Evolutionary conservation across 2,329 filamentous ascomycete genomes (phyloP).

Genomic region (Beauveria sp.): DNA sequence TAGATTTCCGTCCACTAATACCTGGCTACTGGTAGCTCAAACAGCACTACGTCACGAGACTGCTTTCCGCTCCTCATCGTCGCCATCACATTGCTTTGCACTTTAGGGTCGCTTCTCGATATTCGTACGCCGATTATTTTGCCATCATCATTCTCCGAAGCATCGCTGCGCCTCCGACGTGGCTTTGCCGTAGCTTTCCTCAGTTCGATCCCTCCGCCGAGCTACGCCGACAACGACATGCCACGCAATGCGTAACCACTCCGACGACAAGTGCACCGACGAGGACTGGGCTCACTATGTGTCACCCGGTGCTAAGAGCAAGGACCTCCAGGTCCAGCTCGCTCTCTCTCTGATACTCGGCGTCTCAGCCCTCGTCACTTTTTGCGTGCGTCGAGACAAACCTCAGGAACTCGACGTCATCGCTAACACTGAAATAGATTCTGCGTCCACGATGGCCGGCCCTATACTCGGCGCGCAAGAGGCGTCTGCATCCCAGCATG

Average conservation of each 20-base stretch:
- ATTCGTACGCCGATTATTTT: not conserved
- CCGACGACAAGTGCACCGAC: slow-evolving; percentile 18
- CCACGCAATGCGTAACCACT: slow-evolving; percentile 13
- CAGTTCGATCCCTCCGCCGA: not conserved
- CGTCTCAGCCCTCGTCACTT: slow-evolving; percentile 61
- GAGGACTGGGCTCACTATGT: slow-evolving; percentile 12
- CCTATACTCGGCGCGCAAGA: slow-evolving; percentile 83
- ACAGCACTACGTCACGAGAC: slow-evolving; percentile 4
- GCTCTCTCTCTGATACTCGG: slow-evolving; percentile 65
- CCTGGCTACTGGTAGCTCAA: too few species aligned
- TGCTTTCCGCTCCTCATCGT: not conserved
- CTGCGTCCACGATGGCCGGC: slow-evolving; percentile 86
- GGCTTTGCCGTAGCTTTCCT: not conserved
- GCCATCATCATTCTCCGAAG: not conserved
- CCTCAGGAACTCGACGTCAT: not conserved
- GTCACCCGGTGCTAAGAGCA: slow-evolving; percentile 18
- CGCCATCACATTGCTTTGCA: not conserved
- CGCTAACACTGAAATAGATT: slow-evolving; percentile 40
- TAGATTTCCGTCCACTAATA: too few species aligned
- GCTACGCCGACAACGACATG: not conserved
- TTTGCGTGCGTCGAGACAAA: slow-evolving; percentile 52
- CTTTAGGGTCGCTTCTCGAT: not conserved
- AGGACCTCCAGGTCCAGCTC: slow-evolving; percentile 56
- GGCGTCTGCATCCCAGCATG: slow-evolving; percentile 51
- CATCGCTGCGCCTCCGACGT: not conserved